phyloP scores from a whole-genome alignment of 2,329 filamentous ascomycete genomes.

The Calcarisporium arbuscula region DNA sequence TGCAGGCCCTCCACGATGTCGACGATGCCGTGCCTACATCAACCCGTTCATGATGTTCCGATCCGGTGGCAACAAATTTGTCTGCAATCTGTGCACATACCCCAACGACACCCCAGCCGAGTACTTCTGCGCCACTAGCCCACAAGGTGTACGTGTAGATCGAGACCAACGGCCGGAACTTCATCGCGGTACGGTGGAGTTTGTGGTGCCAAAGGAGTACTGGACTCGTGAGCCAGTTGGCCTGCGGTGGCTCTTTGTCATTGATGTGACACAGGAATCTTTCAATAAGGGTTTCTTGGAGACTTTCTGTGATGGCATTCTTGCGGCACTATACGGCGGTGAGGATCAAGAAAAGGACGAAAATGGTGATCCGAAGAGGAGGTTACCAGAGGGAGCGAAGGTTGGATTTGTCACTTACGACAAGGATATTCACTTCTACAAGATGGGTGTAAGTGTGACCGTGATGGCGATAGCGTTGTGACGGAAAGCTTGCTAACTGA shows the following conservation, averaged over 20 bases:
- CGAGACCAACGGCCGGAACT: conserved; percentile 84
- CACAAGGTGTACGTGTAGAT: conserved; percentile 80
- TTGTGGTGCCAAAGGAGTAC: conserved; percentile 95
- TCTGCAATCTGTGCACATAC: conserved; percentile 97
- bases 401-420: conserved; percentile 95
- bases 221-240: conserved; percentile 93
- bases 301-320: conserved; percentile 83
- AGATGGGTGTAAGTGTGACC: conserved; percentile 64
- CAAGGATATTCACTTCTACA: conserved; percentile 97
- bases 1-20: conserved; percentile 79
- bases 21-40: conserved; percentile 91
- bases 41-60: conserved; percentile 99
- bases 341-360: conserved; percentile 45
- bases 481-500: conserved; percentile 12
- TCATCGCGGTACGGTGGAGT: conserved; percentile 88
- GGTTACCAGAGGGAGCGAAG: conserved; percentile 72
- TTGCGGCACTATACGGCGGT: conserved; percentile 74
- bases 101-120: conserved; percentile 89
- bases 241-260: conserved; percentile 80
- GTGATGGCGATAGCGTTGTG: background rate
- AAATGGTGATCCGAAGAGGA: conserved; percentile 45
- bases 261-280: conserved; percentile 89
- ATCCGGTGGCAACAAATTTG: conserved; percentile 89
- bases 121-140: conserved; percentile 89
- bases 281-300: conserved; percentile 87